Evolutionary conservation across 768 basidiomycete genomes (phyloP), one percentile per base, ranked within the genome.

Genomic region (Candolleomyces eurysporus): DNA sequence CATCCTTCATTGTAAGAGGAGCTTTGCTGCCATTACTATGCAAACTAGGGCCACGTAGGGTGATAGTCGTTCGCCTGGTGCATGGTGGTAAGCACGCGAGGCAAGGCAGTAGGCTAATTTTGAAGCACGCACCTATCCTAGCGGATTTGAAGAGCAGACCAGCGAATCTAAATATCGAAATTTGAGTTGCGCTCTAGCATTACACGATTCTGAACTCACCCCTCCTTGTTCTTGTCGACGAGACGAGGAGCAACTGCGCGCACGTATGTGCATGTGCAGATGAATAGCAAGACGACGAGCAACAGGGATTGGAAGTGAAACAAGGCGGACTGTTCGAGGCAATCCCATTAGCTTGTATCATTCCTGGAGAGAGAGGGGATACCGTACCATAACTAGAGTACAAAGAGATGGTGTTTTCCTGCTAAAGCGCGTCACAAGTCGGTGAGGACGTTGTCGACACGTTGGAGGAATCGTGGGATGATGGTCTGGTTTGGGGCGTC

Each of bases 231-330:
- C 65, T 91, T 81, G 74, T 99, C 97, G 13, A 98, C 83, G 5
- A 98, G 79, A 26, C 92, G 83, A 11, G 97, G 97, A 3, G 92
- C 89, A 16, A 96, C 89, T 0, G 92, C 88, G 49, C 97, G 88
- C 14, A 96, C 84, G 74, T 98, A 99, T 4, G 96, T 95, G 79
- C 93, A 98, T 61, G 97, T 98, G 79, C 97, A 99, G 62, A 98
- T 94, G 73, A 92, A 81, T 53, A 99, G 83, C 9, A 98, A 84
- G 65, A 98, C 89, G 72, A 96, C 94, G 69, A 96, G 87, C 19
- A 99, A 83, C 19, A 99, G 83, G 0, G 96, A 94, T 75, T 96
- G 90, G 72, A 99, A 99, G 78, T 98, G 96, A 87, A 98, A 98
- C 22, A 99, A 83, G 2, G 97, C 97, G 31, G 96, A 96, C 82